These are phyloP conservation scores for Fraxinus sp. DNA, from an alignment of 305 asterid genomes.

Conservation along the genomic window DNA sequence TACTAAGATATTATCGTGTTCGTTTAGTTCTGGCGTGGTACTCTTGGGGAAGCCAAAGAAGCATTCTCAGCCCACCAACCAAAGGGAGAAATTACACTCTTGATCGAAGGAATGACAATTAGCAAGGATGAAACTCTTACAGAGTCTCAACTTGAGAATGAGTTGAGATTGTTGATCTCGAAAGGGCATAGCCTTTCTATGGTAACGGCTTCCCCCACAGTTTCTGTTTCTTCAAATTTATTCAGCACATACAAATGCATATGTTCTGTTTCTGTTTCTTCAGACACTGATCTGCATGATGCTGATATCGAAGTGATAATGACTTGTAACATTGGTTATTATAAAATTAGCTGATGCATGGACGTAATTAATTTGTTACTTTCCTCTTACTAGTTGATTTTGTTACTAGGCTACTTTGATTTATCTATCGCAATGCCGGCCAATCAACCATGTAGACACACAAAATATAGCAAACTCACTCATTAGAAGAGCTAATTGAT, in stretches of 20 bases:
- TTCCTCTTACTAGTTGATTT: background rate
- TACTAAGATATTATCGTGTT: constrained; percentile 19
- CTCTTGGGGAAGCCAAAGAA: constrained; percentile 57
- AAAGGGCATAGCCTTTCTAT: constrained; percentile 77
- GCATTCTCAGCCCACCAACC: constrained; percentile 63
- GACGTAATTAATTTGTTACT: background rate
- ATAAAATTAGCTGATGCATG: background rate
- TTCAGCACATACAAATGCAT: background rate
- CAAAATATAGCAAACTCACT: background rate
- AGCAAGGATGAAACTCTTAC: constrained; percentile 51
- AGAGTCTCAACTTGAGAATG: constrained; percentile 71
- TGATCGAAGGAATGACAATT: constrained; percentile 63
- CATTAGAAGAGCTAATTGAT: background rate
- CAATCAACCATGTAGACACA: background rate
- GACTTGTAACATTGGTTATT: background rate
- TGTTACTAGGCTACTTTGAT: background rate
- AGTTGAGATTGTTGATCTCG: constrained; percentile 64
- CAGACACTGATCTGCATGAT: background rate
- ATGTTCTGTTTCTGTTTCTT: background rate
- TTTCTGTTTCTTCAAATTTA: background rate
- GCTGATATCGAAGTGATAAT: background rate
- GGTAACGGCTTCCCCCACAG: constrained; percentile 40
- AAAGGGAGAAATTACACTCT: constrained; percentile 83
- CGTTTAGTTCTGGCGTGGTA: constrained; percentile 82
- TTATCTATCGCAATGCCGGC: background rate